Evolutionary conservation across 495 filamentous ascomycete species (phyloP).

Genomic region (Tricharina praecox): DNA sequence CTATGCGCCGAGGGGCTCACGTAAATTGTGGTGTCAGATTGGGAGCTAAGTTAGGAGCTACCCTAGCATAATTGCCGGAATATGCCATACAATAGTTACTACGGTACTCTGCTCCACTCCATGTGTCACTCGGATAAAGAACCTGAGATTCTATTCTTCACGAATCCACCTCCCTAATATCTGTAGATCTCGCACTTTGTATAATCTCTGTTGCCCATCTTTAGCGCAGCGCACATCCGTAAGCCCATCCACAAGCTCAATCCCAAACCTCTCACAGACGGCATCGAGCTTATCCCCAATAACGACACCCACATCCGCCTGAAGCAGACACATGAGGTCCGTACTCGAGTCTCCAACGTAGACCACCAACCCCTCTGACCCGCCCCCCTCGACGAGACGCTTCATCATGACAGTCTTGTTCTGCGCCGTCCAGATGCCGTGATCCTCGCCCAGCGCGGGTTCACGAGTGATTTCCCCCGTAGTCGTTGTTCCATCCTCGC

Average conservation of each 20-base stretch:
- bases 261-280: conserved; percentile 12
- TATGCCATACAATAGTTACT: no score
- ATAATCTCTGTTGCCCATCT: not conserved
- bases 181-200: not conserved
- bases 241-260: not conserved
- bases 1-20: no score
- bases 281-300: conserved; percentile 15
- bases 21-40: no score
- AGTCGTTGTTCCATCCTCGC: conserved; percentile 5
- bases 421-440: conserved; percentile 17
- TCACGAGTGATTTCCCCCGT: conserved; percentile 1
- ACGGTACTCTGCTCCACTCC: no score
- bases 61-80: no score
- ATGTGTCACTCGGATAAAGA: no score
- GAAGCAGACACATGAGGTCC: conserved; percentile 22
- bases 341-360: conserved; percentile 27
- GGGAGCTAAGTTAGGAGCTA: no score
- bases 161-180: not conserved
- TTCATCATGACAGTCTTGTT: conserved; percentile 16
- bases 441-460: not conserved
- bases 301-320: conserved; percentile 25
- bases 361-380: conserved; percentile 7
- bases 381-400: conserved; percentile 3
- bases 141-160: no score
- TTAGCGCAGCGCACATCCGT: not conserved